Percentiles rank a stretch among this genome's conserved stretches.
These are phyloP conservation scores for Ogataea pini DNA, from an alignment of 805 yeast genomes.

Conservation along the genomic window DNA sequence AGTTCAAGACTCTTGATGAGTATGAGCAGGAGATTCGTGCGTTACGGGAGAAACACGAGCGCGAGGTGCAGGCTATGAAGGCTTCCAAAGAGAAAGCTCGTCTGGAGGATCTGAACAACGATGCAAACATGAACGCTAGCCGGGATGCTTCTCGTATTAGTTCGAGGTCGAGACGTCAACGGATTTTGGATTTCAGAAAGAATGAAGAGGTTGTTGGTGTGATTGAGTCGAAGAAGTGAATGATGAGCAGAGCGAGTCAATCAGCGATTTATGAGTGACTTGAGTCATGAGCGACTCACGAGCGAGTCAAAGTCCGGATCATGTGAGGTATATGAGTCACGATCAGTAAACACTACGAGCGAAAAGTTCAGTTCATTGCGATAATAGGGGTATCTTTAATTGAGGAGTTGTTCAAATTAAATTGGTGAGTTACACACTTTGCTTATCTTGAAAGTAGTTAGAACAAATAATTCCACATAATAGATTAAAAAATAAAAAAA, in stretches of 20 bases:
- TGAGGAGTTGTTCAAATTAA: too few relatives aligned
- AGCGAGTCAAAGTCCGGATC: too few relatives aligned
- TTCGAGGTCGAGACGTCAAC: conserved; percentile 44
- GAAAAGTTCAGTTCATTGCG: too few relatives aligned
- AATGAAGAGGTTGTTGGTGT: conserved; percentile 72
- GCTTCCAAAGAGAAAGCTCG: conserved; percentile 69
- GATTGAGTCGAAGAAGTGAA: conserved; percentile 21
- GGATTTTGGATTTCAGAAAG: conserved; percentile 56
- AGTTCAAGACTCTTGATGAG: conserved; percentile 58
- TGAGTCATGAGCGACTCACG: neutral
- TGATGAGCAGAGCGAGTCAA: neutral
- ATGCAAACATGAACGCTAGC: conserved; percentile 11
- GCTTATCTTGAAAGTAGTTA: too few relatives aligned
- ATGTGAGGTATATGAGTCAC: too few relatives aligned
- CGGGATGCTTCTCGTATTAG: conserved; percentile 28
- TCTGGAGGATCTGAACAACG: conserved; percentile 61
- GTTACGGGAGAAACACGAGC: conserved; percentile 59
- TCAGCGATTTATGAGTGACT: neutral
- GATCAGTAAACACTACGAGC: too few relatives aligned
- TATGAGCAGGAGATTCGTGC: conserved; percentile 61
- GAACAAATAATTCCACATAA: too few relatives aligned
- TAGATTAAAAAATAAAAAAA: too few relatives aligned
- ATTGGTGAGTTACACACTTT: too few relatives aligned
- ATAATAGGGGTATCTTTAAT: too few relatives aligned
- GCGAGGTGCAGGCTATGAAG: conserved; percentile 62